A percentile compares a stretch with the other conserved stretches of the same genome.
Conservation (phyloP, 192 early-diverging fungal genomes). For the Coemansia sp. region DNA sequence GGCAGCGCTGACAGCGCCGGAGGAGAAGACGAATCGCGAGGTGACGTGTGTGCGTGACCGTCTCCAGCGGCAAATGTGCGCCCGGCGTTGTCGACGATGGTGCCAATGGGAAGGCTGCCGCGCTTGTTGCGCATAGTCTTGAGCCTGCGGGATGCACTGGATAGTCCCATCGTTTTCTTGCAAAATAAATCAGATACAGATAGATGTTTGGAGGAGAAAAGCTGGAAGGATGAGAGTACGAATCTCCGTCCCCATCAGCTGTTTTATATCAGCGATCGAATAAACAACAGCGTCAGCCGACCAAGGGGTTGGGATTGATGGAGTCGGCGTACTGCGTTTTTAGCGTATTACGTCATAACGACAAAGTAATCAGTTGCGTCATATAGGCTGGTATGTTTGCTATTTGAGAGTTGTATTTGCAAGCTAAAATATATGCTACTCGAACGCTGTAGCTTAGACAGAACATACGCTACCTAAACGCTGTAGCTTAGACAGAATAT, state of each 20-base stretch:
- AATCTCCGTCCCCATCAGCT: neutral
- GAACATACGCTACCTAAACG: neutral
- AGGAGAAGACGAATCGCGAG: slow-evolving; percentile 4
- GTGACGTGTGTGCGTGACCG: neutral
- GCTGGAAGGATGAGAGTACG: neutral
- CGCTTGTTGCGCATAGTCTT: slow-evolving; percentile 26
- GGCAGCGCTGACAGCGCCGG: slow-evolving; percentile 23
- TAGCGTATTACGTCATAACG: neutral
- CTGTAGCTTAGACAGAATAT: neutral
- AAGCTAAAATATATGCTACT: slow-evolving; percentile 6
- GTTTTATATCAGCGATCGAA: slow-evolving; percentile 1
- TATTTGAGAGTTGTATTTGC: slow-evolving; percentile 12
- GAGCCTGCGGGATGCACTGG: slow-evolving; percentile 25
- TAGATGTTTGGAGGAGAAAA: neutral
- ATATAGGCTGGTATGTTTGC: neutral
- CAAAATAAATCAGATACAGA: neutral
- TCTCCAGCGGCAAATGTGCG: neutral
- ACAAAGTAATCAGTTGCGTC: neutral
- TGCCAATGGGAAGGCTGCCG: slow-evolving; percentile 28
- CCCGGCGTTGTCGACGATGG: slow-evolving; percentile 17
- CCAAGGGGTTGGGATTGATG: neutral
- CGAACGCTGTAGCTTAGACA: no score
- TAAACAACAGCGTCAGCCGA: slow-evolving; percentile 3
- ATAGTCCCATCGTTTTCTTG: slow-evolving; percentile 11
- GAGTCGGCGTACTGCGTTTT: neutral